Evolutionary conservation across 2,329 filamentous ascomycete species (phyloP).

Genomic region (Diaporthe aspalathi): DNA sequence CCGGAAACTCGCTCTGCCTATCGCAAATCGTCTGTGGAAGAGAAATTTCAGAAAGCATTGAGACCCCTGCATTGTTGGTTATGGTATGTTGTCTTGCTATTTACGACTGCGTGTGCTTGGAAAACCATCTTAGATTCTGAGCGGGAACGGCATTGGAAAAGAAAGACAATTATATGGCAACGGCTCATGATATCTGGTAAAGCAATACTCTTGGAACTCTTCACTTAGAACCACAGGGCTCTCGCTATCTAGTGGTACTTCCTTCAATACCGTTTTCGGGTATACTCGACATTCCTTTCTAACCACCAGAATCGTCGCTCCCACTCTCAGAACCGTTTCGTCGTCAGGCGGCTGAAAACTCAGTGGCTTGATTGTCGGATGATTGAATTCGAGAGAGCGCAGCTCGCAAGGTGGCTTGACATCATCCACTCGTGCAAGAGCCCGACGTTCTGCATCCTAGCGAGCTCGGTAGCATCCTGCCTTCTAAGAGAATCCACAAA

Average conservation of each 20-base stretch:
- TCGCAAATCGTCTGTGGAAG: background rate
- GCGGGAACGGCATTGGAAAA: background rate
- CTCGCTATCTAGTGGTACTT: no score
- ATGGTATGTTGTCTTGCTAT: background rate
- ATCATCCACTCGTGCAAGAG: background rate
- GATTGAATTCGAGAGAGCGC: background rate
- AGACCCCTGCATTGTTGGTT: background rate
- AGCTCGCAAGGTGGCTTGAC: constrained; percentile 17
- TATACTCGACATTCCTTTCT: background rate
- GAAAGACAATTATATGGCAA: background rate
- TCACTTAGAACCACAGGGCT: background rate
- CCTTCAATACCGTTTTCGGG: background rate
- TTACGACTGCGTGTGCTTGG: background rate
- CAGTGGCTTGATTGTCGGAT: background rate
- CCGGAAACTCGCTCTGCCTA: no score
- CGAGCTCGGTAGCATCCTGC: background rate
- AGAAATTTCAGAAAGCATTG: background rate
- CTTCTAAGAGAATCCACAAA: no score
- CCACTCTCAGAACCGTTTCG: no score
- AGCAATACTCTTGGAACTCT: background rate
- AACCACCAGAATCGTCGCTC: background rate
- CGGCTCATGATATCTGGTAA: background rate
- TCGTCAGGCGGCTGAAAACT: background rate
- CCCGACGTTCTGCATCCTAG: background rate
- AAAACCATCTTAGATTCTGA: background rate